Conservation (phyloP, 768 basidiomycete genomes). For the Kwoniella botswanensis region DNA sequence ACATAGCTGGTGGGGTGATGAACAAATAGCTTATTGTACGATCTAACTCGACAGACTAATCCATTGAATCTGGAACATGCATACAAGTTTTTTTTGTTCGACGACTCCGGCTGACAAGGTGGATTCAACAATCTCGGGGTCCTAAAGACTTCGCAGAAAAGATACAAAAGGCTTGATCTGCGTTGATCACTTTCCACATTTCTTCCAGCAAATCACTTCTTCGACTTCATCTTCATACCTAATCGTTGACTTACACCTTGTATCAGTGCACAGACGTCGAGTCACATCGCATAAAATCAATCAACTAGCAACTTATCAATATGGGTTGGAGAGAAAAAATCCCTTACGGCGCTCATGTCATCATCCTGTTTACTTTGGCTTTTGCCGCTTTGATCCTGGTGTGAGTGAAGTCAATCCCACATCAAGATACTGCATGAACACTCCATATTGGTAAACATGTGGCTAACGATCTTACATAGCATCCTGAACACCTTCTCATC, state of each 20-base stretch:
- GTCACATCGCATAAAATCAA: background rate
- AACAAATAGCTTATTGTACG: no score
- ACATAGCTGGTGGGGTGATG: no score
- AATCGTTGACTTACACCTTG: background rate
- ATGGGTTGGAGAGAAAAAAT: constrained; percentile 26
- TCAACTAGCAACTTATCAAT: background rate
- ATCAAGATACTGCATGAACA: background rate
- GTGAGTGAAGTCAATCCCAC: constrained; percentile 30
- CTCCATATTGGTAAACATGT: background rate
- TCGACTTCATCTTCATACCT: background rate
- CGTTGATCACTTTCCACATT: background rate
- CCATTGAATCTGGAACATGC: no score
- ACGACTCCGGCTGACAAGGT: background rate
- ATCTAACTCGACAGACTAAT: no score
- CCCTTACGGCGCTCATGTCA: constrained; percentile 57
- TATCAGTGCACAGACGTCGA: background rate
- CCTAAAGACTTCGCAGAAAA: background rate
- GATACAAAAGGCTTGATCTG: background rate
- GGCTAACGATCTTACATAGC: constrained; percentile 15
- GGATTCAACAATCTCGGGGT: background rate
- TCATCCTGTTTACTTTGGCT: constrained; percentile 49
- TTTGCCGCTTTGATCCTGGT: constrained; percentile 51
- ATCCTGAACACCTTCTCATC: constrained; percentile 57
- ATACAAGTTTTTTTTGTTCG: background rate
- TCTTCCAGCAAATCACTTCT: background rate